Conservation (phyloP, 1,284 basidiomycete species). For the Boletus albobrunnescens region DNA sequence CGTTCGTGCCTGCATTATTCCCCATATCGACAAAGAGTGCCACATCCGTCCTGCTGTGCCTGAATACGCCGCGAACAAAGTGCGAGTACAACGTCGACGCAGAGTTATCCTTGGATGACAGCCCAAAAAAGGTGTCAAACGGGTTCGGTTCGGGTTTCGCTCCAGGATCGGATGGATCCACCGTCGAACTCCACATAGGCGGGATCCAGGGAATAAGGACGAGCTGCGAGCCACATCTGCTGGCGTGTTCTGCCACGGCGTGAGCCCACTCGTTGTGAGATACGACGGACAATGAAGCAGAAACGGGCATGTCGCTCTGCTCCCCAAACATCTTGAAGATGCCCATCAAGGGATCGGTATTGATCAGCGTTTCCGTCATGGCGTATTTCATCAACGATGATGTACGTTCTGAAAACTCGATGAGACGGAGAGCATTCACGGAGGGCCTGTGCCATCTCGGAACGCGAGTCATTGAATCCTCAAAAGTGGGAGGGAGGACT, state of each 20-base stretch:
- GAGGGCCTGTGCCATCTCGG: conserved; percentile 16
- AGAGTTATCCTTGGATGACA: conserved; percentile 33
- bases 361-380: conserved; percentile 64
- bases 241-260: conserved; percentile 66
- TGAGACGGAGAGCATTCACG: conserved; percentile 76
- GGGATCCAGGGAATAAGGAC: conserved; percentile 82
- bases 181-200: conserved; percentile 15
- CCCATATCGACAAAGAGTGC: conserved; percentile 80
- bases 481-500: conserved; percentile 32
- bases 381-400: conserved; percentile 88
- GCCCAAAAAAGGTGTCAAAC: conserved; percentile 62
- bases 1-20: conserved; percentile 33
- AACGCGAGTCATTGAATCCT: conserved; percentile 16
- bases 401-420: conserved; percentile 89
- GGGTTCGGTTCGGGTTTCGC: conserved; percentile 39
- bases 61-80: conserved; percentile 81
- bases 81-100: conserved; percentile 62
- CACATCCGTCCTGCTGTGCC: conserved; percentile 65
- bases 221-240: conserved; percentile 62
- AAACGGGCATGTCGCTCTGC: conserved; percentile 70
- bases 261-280: conserved; percentile 66
- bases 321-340: conserved; percentile 84
- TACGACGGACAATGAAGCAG: conserved; percentile 63
- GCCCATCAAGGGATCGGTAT: conserved; percentile 76
- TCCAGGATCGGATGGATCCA: conserved; percentile 25